These are phyloP conservation scores for Coffea eugenioides DNA, from an alignment of 257 asterid species.

Conservation along the genomic window DNA sequence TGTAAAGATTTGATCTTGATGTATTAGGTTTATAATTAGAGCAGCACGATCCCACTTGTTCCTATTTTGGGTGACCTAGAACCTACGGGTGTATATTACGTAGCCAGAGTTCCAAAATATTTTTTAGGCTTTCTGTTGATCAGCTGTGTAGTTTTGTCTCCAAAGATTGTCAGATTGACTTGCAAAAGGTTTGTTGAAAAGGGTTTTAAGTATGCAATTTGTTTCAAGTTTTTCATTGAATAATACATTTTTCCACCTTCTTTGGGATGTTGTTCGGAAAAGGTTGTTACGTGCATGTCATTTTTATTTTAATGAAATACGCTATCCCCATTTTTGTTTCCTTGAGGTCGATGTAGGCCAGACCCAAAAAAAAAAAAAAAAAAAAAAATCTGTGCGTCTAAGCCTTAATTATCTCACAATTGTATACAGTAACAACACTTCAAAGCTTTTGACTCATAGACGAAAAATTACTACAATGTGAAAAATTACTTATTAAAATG, in stretches of 20 bases:
- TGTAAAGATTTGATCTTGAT: not conserved
- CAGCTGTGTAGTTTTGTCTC: not conserved
- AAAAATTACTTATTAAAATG: too few species aligned
- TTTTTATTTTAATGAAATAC: not conserved
- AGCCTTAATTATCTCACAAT: too few species aligned
- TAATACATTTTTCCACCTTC: not conserved
- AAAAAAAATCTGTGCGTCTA: too few species aligned
- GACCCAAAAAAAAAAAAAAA: too few species aligned
- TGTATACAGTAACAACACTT: too few species aligned
- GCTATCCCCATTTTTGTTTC: not conserved
- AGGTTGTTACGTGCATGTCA: not conserved
- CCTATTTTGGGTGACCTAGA: not conserved
- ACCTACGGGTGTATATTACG: conserved; percentile 1
- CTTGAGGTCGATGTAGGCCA: too few species aligned
- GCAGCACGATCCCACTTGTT: conserved; percentile 17
- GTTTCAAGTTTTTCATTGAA: not conserved
- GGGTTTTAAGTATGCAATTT: not conserved
- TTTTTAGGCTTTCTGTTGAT: not conserved
- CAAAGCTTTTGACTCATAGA: too few species aligned
- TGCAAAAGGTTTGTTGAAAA: not conserved
- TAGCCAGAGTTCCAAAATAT: not conserved
- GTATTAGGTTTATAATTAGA: conserved; percentile 6
- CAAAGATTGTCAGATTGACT: not conserved
- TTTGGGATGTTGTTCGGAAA: not conserved
- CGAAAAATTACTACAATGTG: too few species aligned